A percentile compares a stretch with the other conserved stretches of the same genome.
phyloP scores from a whole-genome alignment of 2,329 filamentous ascomycete genomes.

The Clarireedia paspali region DNA sequence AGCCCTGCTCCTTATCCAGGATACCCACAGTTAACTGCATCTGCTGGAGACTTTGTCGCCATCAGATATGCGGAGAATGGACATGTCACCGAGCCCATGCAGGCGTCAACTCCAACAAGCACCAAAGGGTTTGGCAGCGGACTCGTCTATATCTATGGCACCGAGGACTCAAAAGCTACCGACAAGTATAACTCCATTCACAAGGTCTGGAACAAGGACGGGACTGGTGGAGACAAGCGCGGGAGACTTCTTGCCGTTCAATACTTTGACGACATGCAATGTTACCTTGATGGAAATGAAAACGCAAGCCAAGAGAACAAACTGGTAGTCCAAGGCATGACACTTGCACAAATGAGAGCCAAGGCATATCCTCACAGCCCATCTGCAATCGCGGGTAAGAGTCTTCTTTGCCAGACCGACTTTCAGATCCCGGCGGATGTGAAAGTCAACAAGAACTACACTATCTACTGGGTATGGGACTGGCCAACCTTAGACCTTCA shows the following conservation, averaged over 20 bases:
- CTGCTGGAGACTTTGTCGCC: constrained; percentile 56
- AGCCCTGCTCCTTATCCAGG: neutral
- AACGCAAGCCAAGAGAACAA: neutral
- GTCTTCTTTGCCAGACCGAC: constrained; percentile 75
- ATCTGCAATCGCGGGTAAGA: constrained; percentile 35
- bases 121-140: constrained; percentile 58
- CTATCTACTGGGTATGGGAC: constrained; percentile 95
- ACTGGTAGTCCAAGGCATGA: neutral
- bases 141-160: constrained; percentile 70
- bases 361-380: constrained; percentile 44
- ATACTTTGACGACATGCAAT: constrained; percentile 84
- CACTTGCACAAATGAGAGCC: constrained; percentile 40
- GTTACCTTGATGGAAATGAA: constrained; percentile 46
- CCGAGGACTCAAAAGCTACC: constrained; percentile 42
- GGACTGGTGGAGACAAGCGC: constrained; percentile 70
- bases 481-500: constrained; percentile 59
- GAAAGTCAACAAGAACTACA: constrained; percentile 58
- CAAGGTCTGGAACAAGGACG: constrained; percentile 68
- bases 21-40: constrained; percentile 32
- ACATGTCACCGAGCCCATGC: constrained; percentile 56
- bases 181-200: constrained; percentile 59
- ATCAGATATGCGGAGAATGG: constrained; percentile 69
- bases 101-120: constrained; percentile 25
- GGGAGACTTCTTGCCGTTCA: constrained; percentile 70
- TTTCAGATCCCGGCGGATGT: constrained; percentile 64